Evolutionary conservation across 805 yeast species (phyloP).

Genomic region (Yamadazyma sp.): DNA sequence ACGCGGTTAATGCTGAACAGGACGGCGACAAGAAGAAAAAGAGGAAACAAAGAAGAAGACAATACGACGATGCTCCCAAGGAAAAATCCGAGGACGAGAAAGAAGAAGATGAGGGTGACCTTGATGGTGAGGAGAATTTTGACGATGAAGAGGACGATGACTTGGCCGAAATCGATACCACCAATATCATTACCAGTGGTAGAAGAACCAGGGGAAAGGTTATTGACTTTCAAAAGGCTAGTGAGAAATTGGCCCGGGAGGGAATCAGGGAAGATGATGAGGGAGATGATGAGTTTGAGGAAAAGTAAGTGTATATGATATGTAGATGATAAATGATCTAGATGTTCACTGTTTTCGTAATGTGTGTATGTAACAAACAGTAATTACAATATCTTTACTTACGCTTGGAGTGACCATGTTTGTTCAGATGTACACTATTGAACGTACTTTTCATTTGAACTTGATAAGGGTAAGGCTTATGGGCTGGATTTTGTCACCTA

Average conservation of each 20-base stretch:
- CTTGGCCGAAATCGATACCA: constrained; percentile 72
- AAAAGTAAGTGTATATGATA: constrained; percentile 5
- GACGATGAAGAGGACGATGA: constrained; percentile 66
- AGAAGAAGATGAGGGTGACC: constrained; percentile 48
- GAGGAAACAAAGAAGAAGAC: constrained; percentile 58
- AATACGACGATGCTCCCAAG: constrained; percentile 57
- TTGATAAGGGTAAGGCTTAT: too few species aligned
- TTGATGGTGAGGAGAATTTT: constrained; percentile 42
- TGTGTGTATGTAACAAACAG: too few species aligned
- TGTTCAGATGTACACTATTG: too few species aligned
- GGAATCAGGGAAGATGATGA: constrained; percentile 42
- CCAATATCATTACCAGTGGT: constrained; percentile 81
- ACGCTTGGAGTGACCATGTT: too few species aligned
- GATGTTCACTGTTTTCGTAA: too few species aligned
- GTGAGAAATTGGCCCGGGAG: constrained; percentile 57
- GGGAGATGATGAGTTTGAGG: constrained; percentile 34
- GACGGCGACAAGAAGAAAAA: constrained; percentile 19
- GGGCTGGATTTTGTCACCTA: too few species aligned
- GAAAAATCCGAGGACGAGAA: constrained; percentile 43
- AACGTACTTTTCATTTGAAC: too few species aligned
- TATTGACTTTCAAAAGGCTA: constrained; percentile 81
- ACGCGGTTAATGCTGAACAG: constrained; percentile 5
- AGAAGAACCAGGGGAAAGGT: constrained; percentile 90
- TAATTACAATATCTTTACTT: too few species aligned
- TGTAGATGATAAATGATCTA: too few species aligned